These are phyloP conservation scores for Rhodotorula sp. DNA, from an alignment of 1,284 basidiomycete genomes.

Conservation along the genomic window DNA sequence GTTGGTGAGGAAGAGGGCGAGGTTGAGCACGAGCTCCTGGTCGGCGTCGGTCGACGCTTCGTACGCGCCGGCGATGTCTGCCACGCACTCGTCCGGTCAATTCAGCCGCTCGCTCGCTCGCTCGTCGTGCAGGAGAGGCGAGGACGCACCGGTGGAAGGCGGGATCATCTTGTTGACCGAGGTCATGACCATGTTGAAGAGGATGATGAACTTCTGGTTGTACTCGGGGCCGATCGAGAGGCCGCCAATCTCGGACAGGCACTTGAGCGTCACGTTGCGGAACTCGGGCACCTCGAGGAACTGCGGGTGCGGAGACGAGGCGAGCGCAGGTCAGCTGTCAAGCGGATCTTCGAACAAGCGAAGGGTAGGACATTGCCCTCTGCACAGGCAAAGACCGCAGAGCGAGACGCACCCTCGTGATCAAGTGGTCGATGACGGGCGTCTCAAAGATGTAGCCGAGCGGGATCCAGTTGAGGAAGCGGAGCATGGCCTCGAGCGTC, in stretches of 20 bases:
- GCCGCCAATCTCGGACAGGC: conserved; percentile 90
- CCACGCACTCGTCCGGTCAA: conserved; percentile 3
- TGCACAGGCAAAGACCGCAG: not conserved
- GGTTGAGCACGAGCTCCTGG: conserved; percentile 95
- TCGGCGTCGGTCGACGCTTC: conserved; percentile 86
- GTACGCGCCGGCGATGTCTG: conserved; percentile 87
- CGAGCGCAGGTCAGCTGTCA: not conserved
- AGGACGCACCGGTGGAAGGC: conserved; percentile 71
- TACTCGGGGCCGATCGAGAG: conserved; percentile 97
- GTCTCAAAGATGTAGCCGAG: conserved; percentile 99
- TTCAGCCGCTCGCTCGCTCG: not conserved
- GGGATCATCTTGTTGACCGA: conserved; percentile 95
- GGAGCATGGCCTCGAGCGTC: conserved; percentile 90
- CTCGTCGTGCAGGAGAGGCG: not conserved
- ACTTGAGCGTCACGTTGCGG: conserved; percentile 96
- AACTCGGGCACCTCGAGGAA: conserved; percentile 97
- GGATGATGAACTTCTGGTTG: conserved; percentile 94
- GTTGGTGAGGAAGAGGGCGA: conserved; percentile 94
- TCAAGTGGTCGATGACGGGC: conserved; percentile 89
- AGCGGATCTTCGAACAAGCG: accelerated
- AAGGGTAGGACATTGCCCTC: not conserved
- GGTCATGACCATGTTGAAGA: conserved; percentile 97
- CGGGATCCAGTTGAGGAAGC: conserved; percentile 99
- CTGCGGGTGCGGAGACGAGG: conserved; percentile 52
- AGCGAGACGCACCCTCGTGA: conserved; percentile 71